These are phyloP conservation scores for Fusarium annulatum DNA, from an alignment of 2,329 filamentous ascomycete genomes.

Conservation along the genomic window DNA sequence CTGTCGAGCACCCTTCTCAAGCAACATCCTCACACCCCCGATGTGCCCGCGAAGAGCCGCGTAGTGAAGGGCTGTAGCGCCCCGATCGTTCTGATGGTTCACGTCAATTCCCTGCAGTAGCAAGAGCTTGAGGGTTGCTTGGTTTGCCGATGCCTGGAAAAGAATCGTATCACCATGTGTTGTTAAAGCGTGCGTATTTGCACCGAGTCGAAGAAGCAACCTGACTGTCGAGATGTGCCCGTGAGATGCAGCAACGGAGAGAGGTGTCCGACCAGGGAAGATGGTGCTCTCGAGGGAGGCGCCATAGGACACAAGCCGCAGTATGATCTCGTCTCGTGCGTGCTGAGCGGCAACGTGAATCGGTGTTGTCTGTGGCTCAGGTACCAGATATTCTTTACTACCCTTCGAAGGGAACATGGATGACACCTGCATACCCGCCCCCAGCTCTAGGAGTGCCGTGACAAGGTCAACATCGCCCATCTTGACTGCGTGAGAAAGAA, in stretches of 20 bases:
- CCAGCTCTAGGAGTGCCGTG: slow-evolving; percentile 37
- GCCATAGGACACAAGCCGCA: slow-evolving; percentile 41
- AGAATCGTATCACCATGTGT: slow-evolving; percentile 44
- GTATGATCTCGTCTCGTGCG: slow-evolving; percentile 41
- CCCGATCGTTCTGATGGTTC: slow-evolving; percentile 44
- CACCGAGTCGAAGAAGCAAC: slow-evolving; percentile 42
- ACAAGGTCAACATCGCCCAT: slow-evolving; percentile 40
- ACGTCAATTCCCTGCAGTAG: slow-evolving; percentile 43
- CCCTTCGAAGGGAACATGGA: slow-evolving; percentile 6
- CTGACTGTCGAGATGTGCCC: slow-evolving; percentile 44
- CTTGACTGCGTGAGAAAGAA: slow-evolving; percentile 45
- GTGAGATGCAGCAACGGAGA: slow-evolving; percentile 42
- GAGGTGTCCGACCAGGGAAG: slow-evolving; percentile 43
- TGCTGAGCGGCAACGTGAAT: slow-evolving; percentile 44
- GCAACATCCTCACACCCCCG: slow-evolving; percentile 35
- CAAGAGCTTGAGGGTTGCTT: slow-evolving; percentile 42
- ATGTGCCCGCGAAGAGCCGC: slow-evolving; percentile 43
- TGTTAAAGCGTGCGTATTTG: slow-evolving; percentile 40
- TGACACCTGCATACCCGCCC: slow-evolving; percentile 35
- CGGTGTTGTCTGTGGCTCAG: slow-evolving; percentile 43
- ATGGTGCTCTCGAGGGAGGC: slow-evolving; percentile 43
- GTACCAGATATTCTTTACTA: slow-evolving; percentile 38
- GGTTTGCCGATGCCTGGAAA: slow-evolving; percentile 43
- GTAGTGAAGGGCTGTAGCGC: slow-evolving; percentile 45
- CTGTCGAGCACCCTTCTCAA: slow-evolving; percentile 43